Conservation (phyloP, 2,329 filamentous ascomycete species). For the Gyromitra esculenta region DNA sequence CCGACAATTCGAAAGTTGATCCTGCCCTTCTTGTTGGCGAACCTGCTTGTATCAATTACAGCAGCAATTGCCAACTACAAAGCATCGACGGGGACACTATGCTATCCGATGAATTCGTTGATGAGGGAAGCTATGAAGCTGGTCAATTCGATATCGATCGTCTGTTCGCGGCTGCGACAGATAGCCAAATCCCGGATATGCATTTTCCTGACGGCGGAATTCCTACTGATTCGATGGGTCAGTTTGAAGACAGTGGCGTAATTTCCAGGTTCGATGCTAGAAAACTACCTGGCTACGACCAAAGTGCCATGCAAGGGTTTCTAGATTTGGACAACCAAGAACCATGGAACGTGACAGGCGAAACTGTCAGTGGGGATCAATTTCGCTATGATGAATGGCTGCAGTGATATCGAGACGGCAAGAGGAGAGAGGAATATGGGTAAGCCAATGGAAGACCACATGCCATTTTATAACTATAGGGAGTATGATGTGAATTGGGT, state of each 20-base stretch:
- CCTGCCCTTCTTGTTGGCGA: slow-evolving; percentile 45
- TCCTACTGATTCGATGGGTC: slow-evolving; percentile 27
- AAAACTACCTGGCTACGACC: slow-evolving; percentile 50
- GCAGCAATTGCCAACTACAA: slow-evolving; percentile 30
- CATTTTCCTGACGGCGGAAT: slow-evolving; percentile 38
- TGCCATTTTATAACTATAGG: neutral
- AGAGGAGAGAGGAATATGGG: neutral
- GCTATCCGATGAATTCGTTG: slow-evolving; percentile 35
- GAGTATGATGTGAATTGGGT: neutral
- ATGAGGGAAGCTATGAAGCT: slow-evolving; percentile 45
- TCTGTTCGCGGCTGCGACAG: slow-evolving; percentile 41
- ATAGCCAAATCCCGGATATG: slow-evolving; percentile 36
- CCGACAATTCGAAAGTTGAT: slow-evolving; percentile 53
- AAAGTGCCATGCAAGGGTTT: slow-evolving; percentile 52
- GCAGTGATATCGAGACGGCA: slow-evolving; percentile 30
- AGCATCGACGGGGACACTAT: slow-evolving; percentile 27
- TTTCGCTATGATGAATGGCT: slow-evolving; percentile 54
- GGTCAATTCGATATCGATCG: slow-evolving; percentile 47
- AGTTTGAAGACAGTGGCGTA: slow-evolving; percentile 14
- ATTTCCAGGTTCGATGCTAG: slow-evolving; percentile 34
- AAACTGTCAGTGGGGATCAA: slow-evolving; percentile 35
- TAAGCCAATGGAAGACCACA: neutral
- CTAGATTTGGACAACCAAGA: slow-evolving; percentile 49
- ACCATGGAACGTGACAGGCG: slow-evolving; percentile 47
- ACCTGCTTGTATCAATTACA: slow-evolving; percentile 21